Evolutionary conservation across 192 early-diverging fungal genomes (phyloP), one percentile per base, ranked within the genome.

Genomic region (Coemansia sp.): DNA sequence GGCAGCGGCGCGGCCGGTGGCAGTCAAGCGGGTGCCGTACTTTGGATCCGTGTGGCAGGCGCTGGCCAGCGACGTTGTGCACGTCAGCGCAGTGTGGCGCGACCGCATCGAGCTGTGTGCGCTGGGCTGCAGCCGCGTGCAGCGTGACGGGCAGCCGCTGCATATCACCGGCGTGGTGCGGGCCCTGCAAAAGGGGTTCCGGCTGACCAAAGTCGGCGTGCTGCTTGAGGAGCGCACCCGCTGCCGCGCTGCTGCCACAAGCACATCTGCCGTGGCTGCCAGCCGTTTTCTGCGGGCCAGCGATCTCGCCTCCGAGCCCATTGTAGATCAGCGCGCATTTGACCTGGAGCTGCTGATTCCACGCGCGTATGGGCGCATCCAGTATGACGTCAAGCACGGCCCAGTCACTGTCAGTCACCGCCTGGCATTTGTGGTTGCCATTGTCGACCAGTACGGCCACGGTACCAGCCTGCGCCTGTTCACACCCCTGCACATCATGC

Each of bases 151-250:
- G 19, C 62, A 61, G 61, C 62, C 62, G 19, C 35, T 76, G 40
- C 57, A 62, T 19, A 65, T 76, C 7, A 55, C 41, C 0, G 72
- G 72, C 36, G 72, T 76, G 8, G 41, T 76, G 23, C 66, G 72
- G 20, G 72, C 72, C 5, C 46, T 76, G 48, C 66, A 76, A 19
- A 76, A 76, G 50, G 72, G 72, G 2, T 76, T 68, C 51, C 46
- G 44, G 33, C 51, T 76, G 59, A 69, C 66, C 14, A 56, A 59
- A n/a, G 66, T 76, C 6, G 72, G 72, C 7, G 60, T 76, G 9
- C 48, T 76, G 21, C 67, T 76, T 1, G 72, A 76, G 54, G 72
- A 76, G 67, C 72, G 72, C 57, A 76, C 72, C 11, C 66, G 72
- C 13, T 65, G 61, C 37, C 57, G 72, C 39, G 15, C 45, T 23